phyloP scores from a whole-genome alignment of 164 flowering plant genomes.

The Piper longum region DNA sequence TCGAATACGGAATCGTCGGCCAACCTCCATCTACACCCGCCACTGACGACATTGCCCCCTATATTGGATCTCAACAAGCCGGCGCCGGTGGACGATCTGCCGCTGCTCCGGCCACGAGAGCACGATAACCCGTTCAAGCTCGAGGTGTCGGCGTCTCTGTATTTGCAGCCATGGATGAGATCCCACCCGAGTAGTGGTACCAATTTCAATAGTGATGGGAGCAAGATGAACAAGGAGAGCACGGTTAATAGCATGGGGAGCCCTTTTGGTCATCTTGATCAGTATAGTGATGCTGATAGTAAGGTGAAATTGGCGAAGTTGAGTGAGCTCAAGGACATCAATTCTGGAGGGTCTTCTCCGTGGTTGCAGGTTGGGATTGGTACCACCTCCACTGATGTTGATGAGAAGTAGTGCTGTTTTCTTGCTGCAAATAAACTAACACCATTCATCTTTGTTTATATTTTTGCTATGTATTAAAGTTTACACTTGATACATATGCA shows the following conservation, averaged over 20 bases:
- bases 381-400: not conserved
- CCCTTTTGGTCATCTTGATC: constrained; percentile 17
- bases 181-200: constrained; percentile 5
- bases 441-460: not conserved
- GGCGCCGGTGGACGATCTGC: constrained; percentile 22
- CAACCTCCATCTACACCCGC: not conserved
- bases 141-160: constrained; percentile 35
- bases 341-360: constrained; percentile 35
- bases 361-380: constrained; percentile 95
- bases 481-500: constrained; percentile 7
- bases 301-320: constrained; percentile 69
- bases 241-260: not conserved
- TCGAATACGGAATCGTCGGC: constrained; percentile 39
- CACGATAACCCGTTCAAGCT: constrained; percentile 18
- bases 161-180: constrained; percentile 36
- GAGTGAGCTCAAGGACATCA: constrained; percentile 64
- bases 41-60: too few species aligned
- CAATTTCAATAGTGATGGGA: constrained; percentile 1
- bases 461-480: constrained; percentile 4
- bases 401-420: too few species aligned
- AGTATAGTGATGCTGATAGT: constrained; percentile 47
- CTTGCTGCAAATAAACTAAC: not conserved
- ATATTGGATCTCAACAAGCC: constrained; percentile 64
- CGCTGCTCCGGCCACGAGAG: constrained; percentile 10
- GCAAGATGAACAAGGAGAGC: not conserved